These are phyloP conservation scores for Tephrocybe rancida DNA, from an alignment of 768 basidiomycete genomes.

Conservation along the genomic window DNA sequence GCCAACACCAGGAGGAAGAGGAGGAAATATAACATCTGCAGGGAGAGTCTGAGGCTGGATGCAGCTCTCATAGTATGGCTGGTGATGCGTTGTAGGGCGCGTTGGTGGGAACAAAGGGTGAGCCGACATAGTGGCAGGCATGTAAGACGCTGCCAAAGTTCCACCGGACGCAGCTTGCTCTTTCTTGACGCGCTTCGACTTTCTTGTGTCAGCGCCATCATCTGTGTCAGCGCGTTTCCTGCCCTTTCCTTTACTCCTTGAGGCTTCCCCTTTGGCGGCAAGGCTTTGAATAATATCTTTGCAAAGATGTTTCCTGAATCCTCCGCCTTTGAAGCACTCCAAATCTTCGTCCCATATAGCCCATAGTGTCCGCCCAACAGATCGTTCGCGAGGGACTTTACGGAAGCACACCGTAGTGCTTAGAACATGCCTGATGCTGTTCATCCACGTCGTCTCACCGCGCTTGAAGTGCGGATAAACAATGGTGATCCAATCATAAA, in stretches of 20 bases:
- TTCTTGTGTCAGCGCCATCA: constrained; percentile 42
- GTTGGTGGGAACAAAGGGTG: constrained; percentile 52
- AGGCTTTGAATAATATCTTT: constrained; percentile 45
- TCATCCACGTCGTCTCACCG: constrained; percentile 96
- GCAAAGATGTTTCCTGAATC: constrained; percentile 70
- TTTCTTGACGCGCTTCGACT: constrained; percentile 50
- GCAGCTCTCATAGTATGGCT: constrained; percentile 73
- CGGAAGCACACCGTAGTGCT: constrained; percentile 92
- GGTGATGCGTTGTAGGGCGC: constrained; percentile 64
- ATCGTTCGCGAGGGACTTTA: constrained; percentile 77
- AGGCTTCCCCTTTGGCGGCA: constrained; percentile 33
- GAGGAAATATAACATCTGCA: constrained; percentile 74
- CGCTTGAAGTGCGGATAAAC: constrained; percentile 94
- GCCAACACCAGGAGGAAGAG: constrained; percentile 54
- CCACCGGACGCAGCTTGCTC: constrained; percentile 26
- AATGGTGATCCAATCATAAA: constrained; percentile 94
- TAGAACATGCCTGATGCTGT: constrained; percentile 95
- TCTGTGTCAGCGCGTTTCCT: constrained; percentile 39
- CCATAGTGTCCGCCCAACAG: constrained; percentile 85
- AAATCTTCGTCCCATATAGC: constrained; percentile 83
- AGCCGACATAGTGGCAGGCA: constrained; percentile 27
- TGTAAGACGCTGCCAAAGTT: constrained; percentile 23
- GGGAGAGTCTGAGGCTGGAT: constrained; percentile 47
- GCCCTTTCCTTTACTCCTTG: constrained; percentile 34
- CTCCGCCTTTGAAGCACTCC: constrained; percentile 81